Conservation (phyloP, 495 filamentous ascomycete genomes). For the Aspergillus diversus region DNA sequence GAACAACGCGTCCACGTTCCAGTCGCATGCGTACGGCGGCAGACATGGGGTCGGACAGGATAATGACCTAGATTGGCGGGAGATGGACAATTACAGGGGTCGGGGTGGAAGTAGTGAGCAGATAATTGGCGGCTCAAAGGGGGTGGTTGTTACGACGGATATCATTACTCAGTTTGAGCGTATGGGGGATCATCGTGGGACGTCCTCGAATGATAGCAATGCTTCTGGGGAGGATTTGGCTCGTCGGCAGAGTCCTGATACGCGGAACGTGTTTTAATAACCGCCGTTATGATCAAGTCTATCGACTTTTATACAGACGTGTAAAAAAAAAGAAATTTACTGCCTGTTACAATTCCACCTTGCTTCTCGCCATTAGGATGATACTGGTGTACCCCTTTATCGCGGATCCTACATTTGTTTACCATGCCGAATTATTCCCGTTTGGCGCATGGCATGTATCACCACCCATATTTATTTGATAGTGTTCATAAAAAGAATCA, state of each 20-base stretch:
- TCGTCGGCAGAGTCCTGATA: slow-evolving; percentile 1
- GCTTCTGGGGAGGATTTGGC: slow-evolving; percentile 1
- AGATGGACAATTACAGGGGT: neutral
- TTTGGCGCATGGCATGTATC: too few species aligned
- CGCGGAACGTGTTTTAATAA: too few species aligned
- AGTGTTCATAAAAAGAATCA: too few species aligned
- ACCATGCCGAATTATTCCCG: too few species aligned
- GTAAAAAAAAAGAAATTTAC: neutral
- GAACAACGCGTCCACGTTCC: neutral
- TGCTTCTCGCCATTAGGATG: neutral
- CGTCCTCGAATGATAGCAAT: slow-evolving; percentile 5
- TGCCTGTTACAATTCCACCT: neutral
- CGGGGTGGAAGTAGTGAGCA: slow-evolving; percentile 1
- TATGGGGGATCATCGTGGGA: neutral
- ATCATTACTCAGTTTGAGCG: slow-evolving; percentile 4
- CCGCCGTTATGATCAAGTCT: too few species aligned
- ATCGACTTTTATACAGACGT: too few species aligned
- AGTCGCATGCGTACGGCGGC: neutral
- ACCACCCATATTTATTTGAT: neutral
- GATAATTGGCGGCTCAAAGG: neutral
- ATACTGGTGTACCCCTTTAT: too few species aligned
- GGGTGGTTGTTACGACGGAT: slow-evolving; percentile 10
- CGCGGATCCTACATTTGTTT: too few species aligned
- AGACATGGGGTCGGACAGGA: neutral
- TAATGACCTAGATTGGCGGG: slow-evolving; percentile 2